phyloP scores from a whole-genome alignment of 1,284 basidiomycete species.

The Leccinum huronense region DNA sequence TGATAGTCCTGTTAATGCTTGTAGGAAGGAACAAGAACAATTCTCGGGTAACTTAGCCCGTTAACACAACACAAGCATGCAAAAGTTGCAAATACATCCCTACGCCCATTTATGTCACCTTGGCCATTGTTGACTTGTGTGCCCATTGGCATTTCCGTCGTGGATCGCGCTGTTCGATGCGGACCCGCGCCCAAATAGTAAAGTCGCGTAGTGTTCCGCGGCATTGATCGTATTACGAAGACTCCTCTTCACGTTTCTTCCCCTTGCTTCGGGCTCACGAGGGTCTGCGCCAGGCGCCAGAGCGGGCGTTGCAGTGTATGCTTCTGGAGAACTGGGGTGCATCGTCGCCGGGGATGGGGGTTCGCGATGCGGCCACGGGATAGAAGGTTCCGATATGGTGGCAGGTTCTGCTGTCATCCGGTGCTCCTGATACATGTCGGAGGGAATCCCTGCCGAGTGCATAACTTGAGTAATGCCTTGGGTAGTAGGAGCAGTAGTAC shows the following conservation, averaged over 20 bases:
- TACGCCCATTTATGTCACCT: slow-evolving; percentile 21
- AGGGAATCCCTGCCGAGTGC: slow-evolving; percentile 35
- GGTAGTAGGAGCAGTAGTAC: slow-evolving; percentile 21
- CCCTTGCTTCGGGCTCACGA: slow-evolving; percentile 42
- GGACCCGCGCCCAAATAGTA: slow-evolving; percentile 54
- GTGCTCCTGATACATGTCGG: slow-evolving; percentile 27
- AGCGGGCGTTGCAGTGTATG: slow-evolving; percentile 44
- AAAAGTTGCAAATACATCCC: slow-evolving; percentile 3
- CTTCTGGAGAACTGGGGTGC: slow-evolving; percentile 32
- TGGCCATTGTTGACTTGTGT: slow-evolving; percentile 25
- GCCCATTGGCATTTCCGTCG: slow-evolving; percentile 27
- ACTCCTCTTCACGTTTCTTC: slow-evolving; percentile 61
- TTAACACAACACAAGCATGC: slow-evolving; percentile 14
- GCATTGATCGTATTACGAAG: slow-evolving; percentile 62
- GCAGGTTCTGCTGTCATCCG: slow-evolving; percentile 13
- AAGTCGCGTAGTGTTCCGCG: slow-evolving; percentile 66
- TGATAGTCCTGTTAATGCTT: slow-evolving; percentile 17
- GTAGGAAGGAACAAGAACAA: slow-evolving; percentile 11
- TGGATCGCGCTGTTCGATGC: slow-evolving; percentile 24
- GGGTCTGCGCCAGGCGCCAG: slow-evolving; percentile 34
- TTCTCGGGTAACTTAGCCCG: slow-evolving; percentile 6
- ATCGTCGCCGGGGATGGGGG: slow-evolving; percentile 27
- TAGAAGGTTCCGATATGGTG: slow-evolving; percentile 15
- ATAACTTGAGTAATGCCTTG: slow-evolving; percentile 39
- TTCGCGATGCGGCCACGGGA: slow-evolving; percentile 32